Evolutionary conservation across 1,139 yeast species (phyloP).

Genomic region (Taphrina populina): DNA sequence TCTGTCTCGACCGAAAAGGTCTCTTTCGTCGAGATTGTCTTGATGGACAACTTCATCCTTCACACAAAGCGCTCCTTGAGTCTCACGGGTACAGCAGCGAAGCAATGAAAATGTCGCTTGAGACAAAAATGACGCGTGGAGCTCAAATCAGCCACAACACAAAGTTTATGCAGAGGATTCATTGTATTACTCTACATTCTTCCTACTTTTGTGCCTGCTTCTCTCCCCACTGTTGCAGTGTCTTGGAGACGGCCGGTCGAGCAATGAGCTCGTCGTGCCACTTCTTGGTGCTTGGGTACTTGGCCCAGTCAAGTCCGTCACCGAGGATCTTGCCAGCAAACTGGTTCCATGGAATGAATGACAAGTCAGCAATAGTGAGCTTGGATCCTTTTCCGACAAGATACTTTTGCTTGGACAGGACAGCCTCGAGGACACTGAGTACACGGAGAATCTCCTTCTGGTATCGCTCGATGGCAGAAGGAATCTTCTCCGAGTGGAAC

Average conservation of each 20-base stretch:
- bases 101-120: no score
- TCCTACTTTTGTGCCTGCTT: constrained; percentile 1
- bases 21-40: constrained; percentile 83
- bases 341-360: constrained; percentile 35
- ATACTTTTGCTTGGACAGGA: constrained; percentile 88
- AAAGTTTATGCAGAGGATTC: no score
- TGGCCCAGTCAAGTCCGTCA: constrained; percentile 14
- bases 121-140: no score
- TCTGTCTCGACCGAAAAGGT: constrained; percentile 79
- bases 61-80: no score
- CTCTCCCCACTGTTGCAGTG: constrained; percentile 18
- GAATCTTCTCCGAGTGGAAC: constrained; percentile 83
- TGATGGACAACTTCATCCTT: constrained; percentile 74
- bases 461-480: constrained; percentile 86
- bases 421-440: constrained; percentile 92
- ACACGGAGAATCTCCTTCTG: constrained; percentile 92
- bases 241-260: constrained; percentile 25
- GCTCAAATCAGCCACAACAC: no score
- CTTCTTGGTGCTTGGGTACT: constrained; percentile 20
- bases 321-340: constrained; percentile 25
- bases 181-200: no score
- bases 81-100: no score
- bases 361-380: constrained; percentile 33
- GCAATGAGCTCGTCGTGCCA: constrained; percentile 21
- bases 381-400: constrained; percentile 42